These are phyloP conservation scores for Bolboschoenoplectus hybrid DNA, from an alignment of 202 grass and related monocot genomes.

Conservation along the genomic window DNA sequence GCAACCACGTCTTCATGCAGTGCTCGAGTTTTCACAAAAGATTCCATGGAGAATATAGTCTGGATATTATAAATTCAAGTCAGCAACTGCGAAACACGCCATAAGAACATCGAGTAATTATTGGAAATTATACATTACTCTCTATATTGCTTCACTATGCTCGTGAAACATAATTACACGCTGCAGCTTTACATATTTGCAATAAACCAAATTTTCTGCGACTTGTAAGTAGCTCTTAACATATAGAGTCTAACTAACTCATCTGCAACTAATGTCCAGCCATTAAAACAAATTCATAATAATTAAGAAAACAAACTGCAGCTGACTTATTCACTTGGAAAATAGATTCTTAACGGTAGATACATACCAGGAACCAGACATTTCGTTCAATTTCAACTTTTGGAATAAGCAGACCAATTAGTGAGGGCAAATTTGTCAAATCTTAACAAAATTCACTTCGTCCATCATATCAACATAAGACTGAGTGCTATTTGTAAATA, in stretches of 20 bases:
- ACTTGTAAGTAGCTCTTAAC: not conserved
- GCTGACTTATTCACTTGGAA: not conserved
- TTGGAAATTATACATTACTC: slow-evolving; percentile 23
- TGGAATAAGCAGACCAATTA: not conserved
- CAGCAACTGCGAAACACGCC: slow-evolving; percentile 4
- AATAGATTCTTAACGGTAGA: not conserved
- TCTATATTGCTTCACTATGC: not conserved
- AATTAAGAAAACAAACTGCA: not conserved
- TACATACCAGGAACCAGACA: not conserved
- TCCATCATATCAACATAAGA: not conserved
- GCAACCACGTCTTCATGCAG: slow-evolving; percentile 82
- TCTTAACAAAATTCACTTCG: not conserved
- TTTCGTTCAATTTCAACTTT: not conserved
- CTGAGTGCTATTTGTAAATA: not conserved
- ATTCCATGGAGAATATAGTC: slow-evolving; percentile 83
- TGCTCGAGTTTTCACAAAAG: slow-evolving; percentile 82
- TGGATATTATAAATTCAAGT: slow-evolving; percentile 47
- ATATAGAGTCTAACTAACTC: not conserved
- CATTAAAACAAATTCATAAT: too few relatives aligned
- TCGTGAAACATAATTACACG: not conserved
- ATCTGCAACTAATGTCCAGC: not conserved
- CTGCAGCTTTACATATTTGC: slow-evolving; percentile 17
- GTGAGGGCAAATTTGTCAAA: not conserved
- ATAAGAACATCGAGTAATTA: slow-evolving; percentile 17
- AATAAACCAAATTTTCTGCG: not conserved